Evolutionary conservation across 2,329 filamentous ascomycete species (phyloP).

Genomic region (Bertia moriformis): DNA sequence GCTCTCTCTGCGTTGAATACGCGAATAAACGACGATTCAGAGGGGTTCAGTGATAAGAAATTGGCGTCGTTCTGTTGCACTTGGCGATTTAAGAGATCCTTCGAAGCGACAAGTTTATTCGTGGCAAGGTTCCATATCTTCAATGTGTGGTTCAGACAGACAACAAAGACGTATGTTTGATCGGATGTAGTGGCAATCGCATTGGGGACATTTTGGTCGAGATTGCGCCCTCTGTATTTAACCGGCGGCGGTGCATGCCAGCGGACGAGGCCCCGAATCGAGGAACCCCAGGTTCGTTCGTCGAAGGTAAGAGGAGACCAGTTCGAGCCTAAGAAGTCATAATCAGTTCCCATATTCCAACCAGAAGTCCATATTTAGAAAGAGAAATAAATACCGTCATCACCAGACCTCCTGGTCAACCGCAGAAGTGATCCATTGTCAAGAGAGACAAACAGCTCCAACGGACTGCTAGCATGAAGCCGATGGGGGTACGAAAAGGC

Average conservation of each 20-base stretch:
- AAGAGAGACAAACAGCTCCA: slow-evolving; percentile 67
- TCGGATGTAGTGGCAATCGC: slow-evolving; percentile 27
- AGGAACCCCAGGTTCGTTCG: slow-evolving; percentile 29
- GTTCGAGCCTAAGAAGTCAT: slow-evolving; percentile 15
- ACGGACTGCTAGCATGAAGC: slow-evolving; percentile 57
- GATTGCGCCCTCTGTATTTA: slow-evolving; percentile 20
- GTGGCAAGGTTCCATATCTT: slow-evolving; percentile 80
- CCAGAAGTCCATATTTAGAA: no score
- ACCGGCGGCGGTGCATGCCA: slow-evolving; percentile 25
- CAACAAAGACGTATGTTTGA: slow-evolving; percentile 36
- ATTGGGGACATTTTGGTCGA: slow-evolving; percentile 25
- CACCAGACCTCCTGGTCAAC: slow-evolving; percentile 42
- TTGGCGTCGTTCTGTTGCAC: slow-evolving; percentile 25
- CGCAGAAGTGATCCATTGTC: slow-evolving; percentile 64
- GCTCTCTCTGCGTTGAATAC: slow-evolving; percentile 32
- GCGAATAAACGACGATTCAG: slow-evolving; percentile 38
- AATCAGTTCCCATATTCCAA: slow-evolving; percentile 4
- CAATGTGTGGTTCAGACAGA: slow-evolving; percentile 78
- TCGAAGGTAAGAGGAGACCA: slow-evolving; percentile 29
- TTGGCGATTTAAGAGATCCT: slow-evolving; percentile 34
- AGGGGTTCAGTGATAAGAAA: slow-evolving; percentile 37
- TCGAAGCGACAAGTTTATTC: slow-evolving; percentile 54
- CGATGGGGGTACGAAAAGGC: slow-evolving; percentile 67
- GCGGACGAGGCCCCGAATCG: slow-evolving; percentile 26
- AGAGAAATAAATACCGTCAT: slow-evolving; percentile 21